Conservation (phyloP, 2,329 filamentous ascomycete genomes). For the Bipolaris cookei region DNA sequence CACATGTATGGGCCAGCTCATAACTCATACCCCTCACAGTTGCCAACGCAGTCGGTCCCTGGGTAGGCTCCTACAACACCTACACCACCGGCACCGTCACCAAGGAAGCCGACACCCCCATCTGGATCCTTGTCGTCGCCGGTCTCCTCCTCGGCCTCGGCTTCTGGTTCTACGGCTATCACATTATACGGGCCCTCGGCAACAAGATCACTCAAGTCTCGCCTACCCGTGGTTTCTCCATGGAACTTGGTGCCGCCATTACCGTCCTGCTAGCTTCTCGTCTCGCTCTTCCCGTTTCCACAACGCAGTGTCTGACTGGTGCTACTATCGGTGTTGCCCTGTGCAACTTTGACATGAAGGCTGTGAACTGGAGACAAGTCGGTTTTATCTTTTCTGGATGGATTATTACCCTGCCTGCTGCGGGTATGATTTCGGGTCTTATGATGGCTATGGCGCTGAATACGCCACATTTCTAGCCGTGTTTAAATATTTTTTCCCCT, state of each 20-base stretch:
- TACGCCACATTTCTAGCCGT: constrained; percentile 46
- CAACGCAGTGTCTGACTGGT: constrained; percentile 62
- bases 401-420: constrained; percentile 52
- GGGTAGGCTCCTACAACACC: constrained; percentile 67
- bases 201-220: constrained; percentile 68
- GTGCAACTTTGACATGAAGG: constrained; percentile 45
- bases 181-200: constrained; percentile 67
- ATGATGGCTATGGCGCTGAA: constrained; percentile 53
- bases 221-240: constrained; percentile 58
- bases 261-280: constrained; percentile 69
- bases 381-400: constrained; percentile 53
- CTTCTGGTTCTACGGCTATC: constrained; percentile 67
- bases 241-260: constrained; percentile 57
- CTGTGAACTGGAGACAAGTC: constrained; percentile 54
- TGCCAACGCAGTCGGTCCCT: constrained; percentile 62
- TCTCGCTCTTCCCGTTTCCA: constrained; percentile 67
- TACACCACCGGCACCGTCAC: constrained; percentile 60
- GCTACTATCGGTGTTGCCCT: constrained; percentile 35
- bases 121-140: constrained; percentile 66
- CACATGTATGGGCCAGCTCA: neutral
- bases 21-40: constrained; percentile 43
- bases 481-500: neutral
- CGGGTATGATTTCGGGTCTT: constrained; percentile 51
- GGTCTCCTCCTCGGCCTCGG: constrained; percentile 62
- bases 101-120: constrained; percentile 59